Conservation (phyloP, 306 rosid species). For the Glycine tomentella region DNA sequence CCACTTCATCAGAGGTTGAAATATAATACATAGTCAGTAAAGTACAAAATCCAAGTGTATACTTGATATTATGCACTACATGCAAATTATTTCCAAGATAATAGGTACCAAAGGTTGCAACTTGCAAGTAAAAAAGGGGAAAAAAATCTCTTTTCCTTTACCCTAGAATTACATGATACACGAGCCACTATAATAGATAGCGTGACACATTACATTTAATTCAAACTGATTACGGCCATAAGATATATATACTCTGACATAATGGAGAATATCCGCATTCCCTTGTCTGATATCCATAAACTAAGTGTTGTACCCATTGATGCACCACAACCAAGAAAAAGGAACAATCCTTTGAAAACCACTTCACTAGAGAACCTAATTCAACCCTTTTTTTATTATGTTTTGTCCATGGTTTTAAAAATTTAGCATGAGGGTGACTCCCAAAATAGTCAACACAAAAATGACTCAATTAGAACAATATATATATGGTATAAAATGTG, state of each 20-base stretch:
- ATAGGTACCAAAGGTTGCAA: constrained; percentile 3
- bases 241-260: background rate
- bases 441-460: constrained; percentile 21
- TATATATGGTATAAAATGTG: background rate
- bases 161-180: background rate
- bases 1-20: constrained; percentile 61
- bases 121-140: background rate
- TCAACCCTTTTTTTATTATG: background rate
- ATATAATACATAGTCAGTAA: constrained; percentile 41
- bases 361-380: background rate
- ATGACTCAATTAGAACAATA: background rate
- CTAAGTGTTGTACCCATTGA: background rate
- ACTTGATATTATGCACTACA: constrained; percentile 29
- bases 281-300: constrained; percentile 15
- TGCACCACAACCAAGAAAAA: constrained; percentile 14
- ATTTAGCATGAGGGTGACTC: background rate
- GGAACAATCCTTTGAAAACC: background rate
- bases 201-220: background rate
- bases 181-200: background rate
- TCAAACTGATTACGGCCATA: background rate
- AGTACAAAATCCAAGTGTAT: constrained; percentile 29
- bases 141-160: background rate
- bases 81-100: background rate
- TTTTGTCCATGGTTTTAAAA: background rate
- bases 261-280: background rate